Conservation (phyloP, 164 flowering plant species). For the Berberis vulgaris region DNA sequence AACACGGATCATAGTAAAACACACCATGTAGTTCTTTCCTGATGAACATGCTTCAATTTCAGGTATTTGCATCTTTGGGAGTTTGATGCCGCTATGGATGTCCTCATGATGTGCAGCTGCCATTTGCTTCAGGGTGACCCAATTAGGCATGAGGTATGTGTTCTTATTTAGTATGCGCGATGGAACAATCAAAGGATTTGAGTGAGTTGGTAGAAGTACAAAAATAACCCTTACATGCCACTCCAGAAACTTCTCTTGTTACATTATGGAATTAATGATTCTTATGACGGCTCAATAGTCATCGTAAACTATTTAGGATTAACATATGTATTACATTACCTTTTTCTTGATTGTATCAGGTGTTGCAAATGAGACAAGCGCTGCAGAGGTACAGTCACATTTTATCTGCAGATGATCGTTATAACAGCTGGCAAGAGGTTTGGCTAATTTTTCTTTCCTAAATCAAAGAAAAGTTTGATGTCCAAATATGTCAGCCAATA, state of each 20-base stretch:
- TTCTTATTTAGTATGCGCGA: background rate
- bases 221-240: too few relatives aligned
- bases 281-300: too few relatives aligned
- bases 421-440: conserved; percentile 97
- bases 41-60: conserved; percentile 8
- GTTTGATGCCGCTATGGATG: conserved; percentile 84
- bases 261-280: too few relatives aligned
- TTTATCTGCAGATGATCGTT: conserved; percentile 75
- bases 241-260: too few relatives aligned
- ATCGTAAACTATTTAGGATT: too few relatives aligned
- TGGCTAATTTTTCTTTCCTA: background rate
- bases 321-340: conserved; percentile 5
- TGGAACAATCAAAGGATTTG: too few relatives aligned
- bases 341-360: conserved; percentile 33
- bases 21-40: too few relatives aligned
- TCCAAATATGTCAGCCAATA: background rate
- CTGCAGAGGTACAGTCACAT: conserved; percentile 82
- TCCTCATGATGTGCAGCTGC: conserved; percentile 94
- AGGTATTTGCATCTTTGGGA: conserved; percentile 92
- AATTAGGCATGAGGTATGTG: conserved; percentile 54
- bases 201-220: too few relatives aligned
- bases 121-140: conserved; percentile 69
- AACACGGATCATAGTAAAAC: too few relatives aligned
- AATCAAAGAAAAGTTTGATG: background rate
- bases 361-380: conserved; percentile 71